phyloP scores from a whole-genome alignment of 2,329 filamentous ascomycete species.

The Chlorencoelia australis region DNA sequence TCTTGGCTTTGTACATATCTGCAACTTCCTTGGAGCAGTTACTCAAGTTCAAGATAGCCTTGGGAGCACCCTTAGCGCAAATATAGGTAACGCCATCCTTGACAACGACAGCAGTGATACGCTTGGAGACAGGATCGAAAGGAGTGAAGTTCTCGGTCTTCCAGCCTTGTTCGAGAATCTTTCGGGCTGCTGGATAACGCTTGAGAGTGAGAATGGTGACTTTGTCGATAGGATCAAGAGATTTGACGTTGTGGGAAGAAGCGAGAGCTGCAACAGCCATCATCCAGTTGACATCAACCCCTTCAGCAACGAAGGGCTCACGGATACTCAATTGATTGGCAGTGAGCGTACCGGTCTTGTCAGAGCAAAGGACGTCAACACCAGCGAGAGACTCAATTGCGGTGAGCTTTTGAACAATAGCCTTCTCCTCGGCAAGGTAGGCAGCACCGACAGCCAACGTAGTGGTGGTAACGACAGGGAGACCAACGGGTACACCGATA shows the following conservation, averaged over 20 bases:
- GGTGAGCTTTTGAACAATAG: slow-evolving; percentile 70
- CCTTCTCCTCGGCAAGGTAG: slow-evolving; percentile 68
- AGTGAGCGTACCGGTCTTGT: slow-evolving; percentile 72
- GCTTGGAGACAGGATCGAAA: slow-evolving; percentile 72
- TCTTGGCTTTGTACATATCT: slow-evolving; percentile 60
- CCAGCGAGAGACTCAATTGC: slow-evolving; percentile 68
- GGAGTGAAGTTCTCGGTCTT: slow-evolving; percentile 68
- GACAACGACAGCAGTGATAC: slow-evolving; percentile 60
- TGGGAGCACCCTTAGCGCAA: slow-evolving; percentile 69
- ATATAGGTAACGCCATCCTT: slow-evolving; percentile 61
- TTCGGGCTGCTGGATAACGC: slow-evolving; percentile 66
- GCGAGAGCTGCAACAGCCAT: slow-evolving; percentile 71
- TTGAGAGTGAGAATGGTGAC: slow-evolving; percentile 68
- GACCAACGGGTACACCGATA: slow-evolving; percentile 70
- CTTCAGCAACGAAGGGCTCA: slow-evolving; percentile 67
- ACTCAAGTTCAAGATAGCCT: slow-evolving; percentile 61
- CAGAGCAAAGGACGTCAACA: slow-evolving; percentile 71
- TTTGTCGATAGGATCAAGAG: slow-evolving; percentile 71
- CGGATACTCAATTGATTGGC: slow-evolving; percentile 68
- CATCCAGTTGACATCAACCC: slow-evolving; percentile 75
- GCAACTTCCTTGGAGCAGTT: slow-evolving; percentile 56
- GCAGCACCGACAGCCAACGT: slow-evolving; percentile 69
- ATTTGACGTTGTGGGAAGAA: slow-evolving; percentile 70
- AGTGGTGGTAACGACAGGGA: slow-evolving; percentile 69
- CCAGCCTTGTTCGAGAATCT: slow-evolving; percentile 67